phyloP scores from a whole-genome alignment of 352 stramenopile species.

The Globisporangium paddicum region DNA sequence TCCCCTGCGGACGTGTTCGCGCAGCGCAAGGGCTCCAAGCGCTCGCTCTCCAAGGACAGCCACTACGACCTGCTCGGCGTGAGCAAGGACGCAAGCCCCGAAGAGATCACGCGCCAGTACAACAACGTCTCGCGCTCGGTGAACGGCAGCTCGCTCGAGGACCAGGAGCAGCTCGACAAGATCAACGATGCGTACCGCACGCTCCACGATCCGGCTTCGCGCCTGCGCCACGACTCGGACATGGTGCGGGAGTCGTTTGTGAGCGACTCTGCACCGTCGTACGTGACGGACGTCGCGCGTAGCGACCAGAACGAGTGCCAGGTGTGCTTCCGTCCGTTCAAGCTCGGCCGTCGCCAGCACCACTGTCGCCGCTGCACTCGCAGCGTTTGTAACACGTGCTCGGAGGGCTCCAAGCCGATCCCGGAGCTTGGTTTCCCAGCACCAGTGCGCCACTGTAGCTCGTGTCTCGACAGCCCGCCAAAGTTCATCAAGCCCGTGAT shows the following conservation, averaged over 20 bases:
- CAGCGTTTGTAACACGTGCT: slow-evolving; percentile 82
- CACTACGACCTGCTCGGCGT: slow-evolving; percentile 75
- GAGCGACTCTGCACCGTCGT: slow-evolving; percentile 31
- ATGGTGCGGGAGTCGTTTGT: slow-evolving; percentile 44
- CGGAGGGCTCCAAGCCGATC: slow-evolving; percentile 78
- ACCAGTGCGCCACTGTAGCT: slow-evolving; percentile 76
- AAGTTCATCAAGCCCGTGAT: slow-evolving; percentile 79
- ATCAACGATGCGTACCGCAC: slow-evolving; percentile 79
- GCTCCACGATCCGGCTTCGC: slow-evolving; percentile 54
- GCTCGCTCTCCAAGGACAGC: slow-evolving; percentile 36
- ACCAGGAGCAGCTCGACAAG: slow-evolving; percentile 67
- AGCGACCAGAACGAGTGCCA: slow-evolving; percentile 86
- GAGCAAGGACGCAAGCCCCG: slow-evolving; percentile 51
- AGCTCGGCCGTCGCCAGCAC: slow-evolving; percentile 75
- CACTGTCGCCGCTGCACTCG: slow-evolving; percentile 83
- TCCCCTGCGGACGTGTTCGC: slow-evolving; percentile 83
- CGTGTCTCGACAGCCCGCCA: slow-evolving; percentile 72
- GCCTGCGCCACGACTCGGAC: slow-evolving; percentile 56
- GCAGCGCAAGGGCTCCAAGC: slow-evolving; percentile 56
- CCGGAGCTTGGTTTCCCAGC: slow-evolving; percentile 74
- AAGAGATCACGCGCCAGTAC: slow-evolving; percentile 78
- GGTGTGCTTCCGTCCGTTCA: slow-evolving; percentile 86
- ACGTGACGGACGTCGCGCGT: slow-evolving; percentile 68
- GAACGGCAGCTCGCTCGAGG: slow-evolving; percentile 54
- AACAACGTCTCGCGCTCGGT: slow-evolving; percentile 65